A percentile compares a stretch with the other conserved stretches of the same genome.
phyloP scores from a whole-genome alignment of 1,139 yeast species.

The Pichia sp. region DNA sequence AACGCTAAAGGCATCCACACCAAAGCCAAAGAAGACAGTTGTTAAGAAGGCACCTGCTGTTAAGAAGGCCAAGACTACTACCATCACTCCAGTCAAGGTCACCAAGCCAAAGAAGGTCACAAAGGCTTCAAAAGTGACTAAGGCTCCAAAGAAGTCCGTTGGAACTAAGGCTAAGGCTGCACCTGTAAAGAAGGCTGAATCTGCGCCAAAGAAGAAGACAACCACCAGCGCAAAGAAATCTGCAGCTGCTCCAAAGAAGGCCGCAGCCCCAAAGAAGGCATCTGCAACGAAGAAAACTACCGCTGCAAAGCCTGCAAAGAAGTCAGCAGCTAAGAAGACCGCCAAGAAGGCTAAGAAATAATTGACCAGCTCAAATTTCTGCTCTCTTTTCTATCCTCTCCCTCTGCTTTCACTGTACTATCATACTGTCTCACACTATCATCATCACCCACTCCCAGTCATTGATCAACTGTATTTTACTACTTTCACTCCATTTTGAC shows the following conservation, averaged over 20 bases:
- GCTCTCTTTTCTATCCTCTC: background rate
- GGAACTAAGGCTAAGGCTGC: background rate
- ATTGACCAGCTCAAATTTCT: background rate
- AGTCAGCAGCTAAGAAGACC: conserved; percentile 12
- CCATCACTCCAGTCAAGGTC: conserved; percentile 1
- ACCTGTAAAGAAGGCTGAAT: conserved; percentile 17
- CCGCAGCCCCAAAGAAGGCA: background rate
- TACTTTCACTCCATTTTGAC: background rate
- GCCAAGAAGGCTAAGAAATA: conserved; percentile 23
- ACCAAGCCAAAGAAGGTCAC: conserved; percentile 8
- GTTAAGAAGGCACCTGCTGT: conserved; percentile 18
- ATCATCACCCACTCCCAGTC: too few relatives aligned
- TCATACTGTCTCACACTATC: background rate
- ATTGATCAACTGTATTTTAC: too few relatives aligned
- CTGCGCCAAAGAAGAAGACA: conserved; percentile 1
- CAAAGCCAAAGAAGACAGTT: conserved; percentile 8
- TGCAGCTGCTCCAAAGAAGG: background rate
- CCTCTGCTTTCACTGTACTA: background rate
- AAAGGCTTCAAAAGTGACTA: conserved; percentile 19
- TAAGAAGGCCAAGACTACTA: conserved; percentile 17
- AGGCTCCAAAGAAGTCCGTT: background rate
- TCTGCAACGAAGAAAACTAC: background rate
- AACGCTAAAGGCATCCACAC: background rate
- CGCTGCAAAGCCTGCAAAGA: conserved; percentile 14
- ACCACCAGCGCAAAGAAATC: conserved; percentile 13